phyloP scores from a whole-genome alignment of 2,329 filamentous ascomycete species.

The Talaromyces sp. region DNA sequence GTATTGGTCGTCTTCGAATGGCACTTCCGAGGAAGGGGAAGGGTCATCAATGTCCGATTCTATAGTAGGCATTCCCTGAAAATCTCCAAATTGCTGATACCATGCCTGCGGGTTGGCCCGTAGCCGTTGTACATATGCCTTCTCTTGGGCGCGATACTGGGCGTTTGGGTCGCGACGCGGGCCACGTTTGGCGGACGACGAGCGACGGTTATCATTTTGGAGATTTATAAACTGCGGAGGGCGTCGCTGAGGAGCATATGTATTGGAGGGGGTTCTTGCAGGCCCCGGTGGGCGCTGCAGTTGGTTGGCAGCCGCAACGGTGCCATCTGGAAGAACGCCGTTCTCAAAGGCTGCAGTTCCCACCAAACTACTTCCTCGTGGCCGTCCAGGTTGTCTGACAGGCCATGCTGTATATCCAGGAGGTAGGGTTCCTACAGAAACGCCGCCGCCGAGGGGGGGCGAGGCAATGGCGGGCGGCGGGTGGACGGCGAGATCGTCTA shows the following conservation, averaged over 20 bases:
- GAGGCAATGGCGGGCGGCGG: conserved; percentile 26
- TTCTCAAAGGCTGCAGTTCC: conserved; percentile 39
- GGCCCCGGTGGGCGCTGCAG: conserved; percentile 65
- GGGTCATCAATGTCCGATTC: conserved; percentile 89
- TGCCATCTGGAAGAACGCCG: conserved; percentile 21
- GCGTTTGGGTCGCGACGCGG: conserved; percentile 61
- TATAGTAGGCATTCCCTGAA: conserved; percentile 64
- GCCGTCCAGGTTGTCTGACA: conserved; percentile 30
- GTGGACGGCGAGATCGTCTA: conserved; percentile 26
- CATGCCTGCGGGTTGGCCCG: conserved; percentile 76
- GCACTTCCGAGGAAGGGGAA: conserved; percentile 77
- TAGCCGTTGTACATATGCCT: conserved; percentile 88
- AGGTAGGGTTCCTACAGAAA: conserved; percentile 18
- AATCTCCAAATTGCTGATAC: conserved; percentile 55
- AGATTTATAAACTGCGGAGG: conserved; percentile 46
- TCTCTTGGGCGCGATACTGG: conserved; percentile 78
- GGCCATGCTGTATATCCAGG: conserved; percentile 26
- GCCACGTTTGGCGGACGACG: conserved; percentile 51
- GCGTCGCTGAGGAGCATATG: conserved; percentile 63
- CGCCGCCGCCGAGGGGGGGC: conserved; percentile 21
- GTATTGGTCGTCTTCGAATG: conserved; percentile 75
- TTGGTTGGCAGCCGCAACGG: conserved; percentile 21
- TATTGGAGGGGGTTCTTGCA: conserved; percentile 69
- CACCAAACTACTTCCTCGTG: conserved; percentile 40
- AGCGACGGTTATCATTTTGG: conserved; percentile 49